Evolutionary conservation across 2,329 filamentous ascomycete species (phyloP).

Genomic region (Xylariaceae sp.): DNA sequence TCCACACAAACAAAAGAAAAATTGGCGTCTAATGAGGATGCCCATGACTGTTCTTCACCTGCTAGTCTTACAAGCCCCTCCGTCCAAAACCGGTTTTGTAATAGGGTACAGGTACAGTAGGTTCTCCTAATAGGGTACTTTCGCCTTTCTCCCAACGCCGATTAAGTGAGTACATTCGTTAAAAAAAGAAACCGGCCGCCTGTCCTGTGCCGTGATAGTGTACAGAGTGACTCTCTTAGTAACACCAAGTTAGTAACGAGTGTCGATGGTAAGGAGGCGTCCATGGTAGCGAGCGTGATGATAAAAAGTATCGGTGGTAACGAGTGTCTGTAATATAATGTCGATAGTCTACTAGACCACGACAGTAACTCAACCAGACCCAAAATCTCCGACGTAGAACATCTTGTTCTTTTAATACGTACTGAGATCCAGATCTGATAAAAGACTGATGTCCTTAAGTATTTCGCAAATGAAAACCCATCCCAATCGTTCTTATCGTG

Average conservation of each 20-base stretch:
- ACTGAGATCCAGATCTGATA: conserved; percentile 11
- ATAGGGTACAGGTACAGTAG: conserved; percentile 2
- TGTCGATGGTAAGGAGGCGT: neutral
- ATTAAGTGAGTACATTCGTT: conserved; percentile 5
- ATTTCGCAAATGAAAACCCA: conserved; percentile 9
- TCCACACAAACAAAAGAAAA: neutral
- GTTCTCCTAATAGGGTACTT: conserved; percentile 6
- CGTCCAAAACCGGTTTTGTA: conserved; percentile 7
- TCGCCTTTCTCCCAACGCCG: conserved; percentile 14
- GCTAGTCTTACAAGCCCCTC: conserved; percentile 23
- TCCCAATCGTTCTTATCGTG: conserved; percentile 17
- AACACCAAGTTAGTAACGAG: neutral
- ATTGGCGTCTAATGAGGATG: neutral
- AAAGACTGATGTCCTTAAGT: conserved; percentile 15
- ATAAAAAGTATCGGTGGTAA: neutral
- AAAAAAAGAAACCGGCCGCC: conserved; percentile 9
- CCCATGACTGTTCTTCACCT: conserved; percentile 13
- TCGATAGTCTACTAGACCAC: neutral
- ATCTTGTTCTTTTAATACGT: conserved; percentile 1
- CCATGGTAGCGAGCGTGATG: neutral
- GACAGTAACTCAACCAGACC: neutral
- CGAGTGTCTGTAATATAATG: neutral
- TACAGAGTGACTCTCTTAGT: conserved; percentile 9
- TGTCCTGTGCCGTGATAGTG: conserved; percentile 7
- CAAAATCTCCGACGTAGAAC: neutral